Conservation (phyloP, 495 filamentous ascomycete species). For the Penicillium paradoxum region DNA sequence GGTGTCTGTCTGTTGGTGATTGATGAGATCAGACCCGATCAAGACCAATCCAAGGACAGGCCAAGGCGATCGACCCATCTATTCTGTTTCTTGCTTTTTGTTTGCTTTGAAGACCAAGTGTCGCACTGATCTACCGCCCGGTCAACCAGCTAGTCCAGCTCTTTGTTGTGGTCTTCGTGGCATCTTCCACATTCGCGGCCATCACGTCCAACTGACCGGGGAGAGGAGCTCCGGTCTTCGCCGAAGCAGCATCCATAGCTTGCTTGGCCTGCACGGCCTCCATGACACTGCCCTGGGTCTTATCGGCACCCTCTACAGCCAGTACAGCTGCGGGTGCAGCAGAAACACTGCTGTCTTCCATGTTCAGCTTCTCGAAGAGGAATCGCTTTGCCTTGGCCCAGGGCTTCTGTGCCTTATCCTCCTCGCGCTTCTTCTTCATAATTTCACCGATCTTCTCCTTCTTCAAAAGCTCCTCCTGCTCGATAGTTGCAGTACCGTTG, state of each 20-base stretch:
- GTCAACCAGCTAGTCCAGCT: slow-evolving; percentile 46
- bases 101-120: neutral
- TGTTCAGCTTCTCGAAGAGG: slow-evolving; percentile 45
- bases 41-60: neutral
- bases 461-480: slow-evolving; percentile 49
- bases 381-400: slow-evolving; percentile 43
- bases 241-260: slow-evolving; percentile 16
- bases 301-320: slow-evolving; percentile 1
- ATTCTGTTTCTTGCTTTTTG: slow-evolving; percentile 2
- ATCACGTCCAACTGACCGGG: slow-evolving; percentile 40
- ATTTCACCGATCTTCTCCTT: slow-evolving; percentile 54
- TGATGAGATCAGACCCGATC: neutral
- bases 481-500: slow-evolving; percentile 54
- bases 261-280: slow-evolving; percentile 41
- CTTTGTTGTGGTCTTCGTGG: slow-evolving; percentile 34
- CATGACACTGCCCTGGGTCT: slow-evolving; percentile 25
- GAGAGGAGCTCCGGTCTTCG: slow-evolving; percentile 13
- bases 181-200: slow-evolving; percentile 38
- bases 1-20: neutral
- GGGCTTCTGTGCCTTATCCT: slow-evolving; percentile 39
- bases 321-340: slow-evolving; percentile 10
- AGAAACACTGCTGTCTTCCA: slow-evolving; percentile 36
- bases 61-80: neutral
- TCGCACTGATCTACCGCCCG: slow-evolving; percentile 27
- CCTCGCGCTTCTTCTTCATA: slow-evolving; percentile 38